phyloP scores from a whole-genome alignment of 2,329 filamentous ascomycete genomes.

The Dothideomycetidae sp. region DNA sequence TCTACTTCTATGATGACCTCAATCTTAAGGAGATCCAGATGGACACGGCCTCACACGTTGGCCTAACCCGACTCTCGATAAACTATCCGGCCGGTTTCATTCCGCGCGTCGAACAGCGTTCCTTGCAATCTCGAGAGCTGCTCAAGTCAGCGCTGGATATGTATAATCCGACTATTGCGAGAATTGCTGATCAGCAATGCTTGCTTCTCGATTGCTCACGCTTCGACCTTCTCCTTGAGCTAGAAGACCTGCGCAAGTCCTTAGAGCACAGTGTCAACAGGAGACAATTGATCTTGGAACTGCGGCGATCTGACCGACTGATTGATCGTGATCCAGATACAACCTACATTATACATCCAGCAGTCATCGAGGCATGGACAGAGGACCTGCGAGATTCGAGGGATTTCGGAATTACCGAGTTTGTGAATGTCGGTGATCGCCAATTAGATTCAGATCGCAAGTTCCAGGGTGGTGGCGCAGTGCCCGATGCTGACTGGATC shows the following conservation, averaged over 20 bases:
- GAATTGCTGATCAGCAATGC: slow-evolving; percentile 20
- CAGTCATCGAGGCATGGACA: slow-evolving; percentile 18
- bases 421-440: slow-evolving; percentile 15
- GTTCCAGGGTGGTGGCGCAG: slow-evolving; percentile 13
- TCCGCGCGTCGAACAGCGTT: slow-evolving; percentile 11
- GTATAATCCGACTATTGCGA: slow-evolving; percentile 20
- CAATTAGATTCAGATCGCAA: slow-evolving; percentile 8
- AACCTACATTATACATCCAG: slow-evolving; percentile 14
- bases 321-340: slow-evolving; percentile 13
- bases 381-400: slow-evolving; percentile 18
- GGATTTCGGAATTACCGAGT: slow-evolving; percentile 23
- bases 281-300: slow-evolving; percentile 21
- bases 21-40: slow-evolving; percentile 24
- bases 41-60: slow-evolving; percentile 23
- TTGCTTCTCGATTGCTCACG: slow-evolving; percentile 19
- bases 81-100: slow-evolving; percentile 16
- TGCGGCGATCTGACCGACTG: slow-evolving; percentile 20
- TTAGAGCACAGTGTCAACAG: slow-evolving; percentile 19
- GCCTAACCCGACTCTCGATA: slow-evolving; percentile 21
- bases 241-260: slow-evolving; percentile 20
- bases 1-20: slow-evolving; percentile 20
- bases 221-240: slow-evolving; percentile 24
- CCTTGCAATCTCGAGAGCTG: slow-evolving; percentile 16
- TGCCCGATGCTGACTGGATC: slow-evolving; percentile 14
- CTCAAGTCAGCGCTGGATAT: slow-evolving; percentile 18